Percentiles rank a stretch among this genome's conserved stretches.
Conservation (phyloP, 345 rosid genomes). For the Eucalyptus microcorys region DNA sequence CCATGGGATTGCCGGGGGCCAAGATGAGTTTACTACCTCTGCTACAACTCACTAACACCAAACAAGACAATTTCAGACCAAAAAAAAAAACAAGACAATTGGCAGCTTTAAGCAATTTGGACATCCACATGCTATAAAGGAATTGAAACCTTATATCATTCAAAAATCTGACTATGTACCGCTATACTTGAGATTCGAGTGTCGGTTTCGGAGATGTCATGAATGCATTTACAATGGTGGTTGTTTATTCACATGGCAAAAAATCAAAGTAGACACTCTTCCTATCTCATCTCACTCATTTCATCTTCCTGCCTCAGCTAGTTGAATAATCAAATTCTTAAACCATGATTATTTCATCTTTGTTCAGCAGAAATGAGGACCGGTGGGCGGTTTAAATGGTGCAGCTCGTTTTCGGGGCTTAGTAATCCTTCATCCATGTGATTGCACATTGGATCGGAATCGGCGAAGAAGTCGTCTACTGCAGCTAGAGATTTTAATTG, state of each 20-base stretch:
- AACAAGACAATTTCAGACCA: neutral
- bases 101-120: neutral
- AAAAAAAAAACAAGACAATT: neutral
- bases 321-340: neutral
- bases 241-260: neutral
- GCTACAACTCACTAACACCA: neutral
- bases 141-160: neutral
- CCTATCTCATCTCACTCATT: neutral
- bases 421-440: neutral
- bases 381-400: neutral
- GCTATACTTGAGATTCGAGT: neutral
- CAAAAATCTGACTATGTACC: neutral
- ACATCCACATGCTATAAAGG: neutral
- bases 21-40: neutral
- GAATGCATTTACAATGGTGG: neutral
- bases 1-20: neutral
- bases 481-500: slow-evolving; percentile 53
- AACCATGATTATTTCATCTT: neutral
- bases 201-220: neutral
- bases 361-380: neutral
- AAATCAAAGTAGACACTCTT: neutral
- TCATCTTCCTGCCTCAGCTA: neutral
- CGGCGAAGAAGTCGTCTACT: slow-evolving; percentile 42
- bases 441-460: slow-evolving; percentile 11
- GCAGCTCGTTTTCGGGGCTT: neutral